Percentiles rank a stretch among this genome's conserved stretches.
phyloP scores from a whole-genome alignment of 2,329 filamentous ascomycete species.

The Xylaria sp. region DNA sequence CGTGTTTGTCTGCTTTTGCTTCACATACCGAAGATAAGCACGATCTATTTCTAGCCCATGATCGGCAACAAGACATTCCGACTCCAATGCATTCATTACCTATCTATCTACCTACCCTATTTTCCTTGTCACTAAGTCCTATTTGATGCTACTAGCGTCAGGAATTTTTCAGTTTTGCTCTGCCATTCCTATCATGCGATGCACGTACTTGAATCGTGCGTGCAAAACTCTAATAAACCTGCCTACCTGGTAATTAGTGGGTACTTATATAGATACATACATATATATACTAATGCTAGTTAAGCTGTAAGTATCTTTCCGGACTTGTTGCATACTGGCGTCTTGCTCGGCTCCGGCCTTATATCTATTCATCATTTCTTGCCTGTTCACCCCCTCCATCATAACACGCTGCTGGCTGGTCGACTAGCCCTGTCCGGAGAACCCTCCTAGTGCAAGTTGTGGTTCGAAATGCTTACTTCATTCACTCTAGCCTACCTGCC shows the following conservation, averaged over 20 bases:
- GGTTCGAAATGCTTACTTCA: slow-evolving; percentile 11
- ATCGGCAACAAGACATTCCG: slow-evolving; percentile 33
- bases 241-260: not conserved
- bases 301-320: not conserved
- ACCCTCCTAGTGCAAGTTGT: not conserved
- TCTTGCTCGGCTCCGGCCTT: slow-evolving; percentile 8
- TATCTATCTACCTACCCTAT: not conserved
- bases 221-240: slow-evolving; percentile 26
- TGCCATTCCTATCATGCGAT: slow-evolving; percentile 11
- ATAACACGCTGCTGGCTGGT: not conserved
- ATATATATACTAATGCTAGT: no score
- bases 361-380: not conserved
- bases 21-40: slow-evolving; percentile 17
- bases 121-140: not conserved
- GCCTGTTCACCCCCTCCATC: not conserved
- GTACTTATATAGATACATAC: not conserved
- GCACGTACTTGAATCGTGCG: slow-evolving; percentile 29
- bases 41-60: slow-evolving; percentile 10
- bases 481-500: slow-evolving; percentile 13
- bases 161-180: not conserved
- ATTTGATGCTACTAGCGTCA: slow-evolving; percentile 2
- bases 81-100: slow-evolving; percentile 5
- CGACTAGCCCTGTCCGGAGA: not conserved
- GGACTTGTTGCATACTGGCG: not conserved
- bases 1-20: not conserved